Evolutionary conservation across 176 grass and related monocot species (phyloP).

Genomic region (Lolium multiflorum): DNA sequence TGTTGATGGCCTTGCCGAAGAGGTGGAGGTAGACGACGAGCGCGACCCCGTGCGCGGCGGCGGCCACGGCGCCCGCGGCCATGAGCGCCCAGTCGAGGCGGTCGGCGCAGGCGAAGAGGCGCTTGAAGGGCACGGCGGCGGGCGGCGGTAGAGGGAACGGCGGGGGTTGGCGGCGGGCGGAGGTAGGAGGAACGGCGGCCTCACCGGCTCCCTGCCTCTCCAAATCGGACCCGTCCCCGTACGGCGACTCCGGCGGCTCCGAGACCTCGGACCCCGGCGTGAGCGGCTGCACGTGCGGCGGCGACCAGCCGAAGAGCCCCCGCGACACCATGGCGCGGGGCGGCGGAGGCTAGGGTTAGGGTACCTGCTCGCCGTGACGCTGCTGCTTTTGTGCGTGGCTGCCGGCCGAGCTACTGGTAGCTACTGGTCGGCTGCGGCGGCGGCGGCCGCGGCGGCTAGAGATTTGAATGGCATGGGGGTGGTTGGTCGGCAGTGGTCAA

Average conservation of each 20-base stretch:
- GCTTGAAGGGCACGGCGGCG: conserved; percentile 82
- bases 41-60: conserved; percentile 85
- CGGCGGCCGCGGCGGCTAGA: conserved; percentile 11
- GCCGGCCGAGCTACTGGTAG: no score
- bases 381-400: neutral
- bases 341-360: conserved; percentile 17
- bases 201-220: no score
- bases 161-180: conserved; percentile 42
- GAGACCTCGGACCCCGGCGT: conserved; percentile 95
- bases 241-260: conserved; percentile 95
- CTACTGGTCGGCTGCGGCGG: neutral
- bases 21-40: conserved; percentile 95
- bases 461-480: conserved; percentile 51
- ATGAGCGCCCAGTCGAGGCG: conserved; percentile 87
- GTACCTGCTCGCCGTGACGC: neutral
- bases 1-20: conserved; percentile 86
- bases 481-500: conserved; percentile 20
- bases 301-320: conserved; percentile 97
- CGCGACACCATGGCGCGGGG: conserved; percentile 71
- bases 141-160: conserved; percentile 95
- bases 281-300: conserved; percentile 96
- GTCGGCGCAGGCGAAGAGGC: conserved; percentile 92
- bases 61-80: conserved; percentile 68
- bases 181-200: no score
- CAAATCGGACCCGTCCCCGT: conserved; percentile 72